Base-by-base conservation (phyloP, 1,139 yeast genomes). In the Blastobotrys malaysiensis region DNA sequence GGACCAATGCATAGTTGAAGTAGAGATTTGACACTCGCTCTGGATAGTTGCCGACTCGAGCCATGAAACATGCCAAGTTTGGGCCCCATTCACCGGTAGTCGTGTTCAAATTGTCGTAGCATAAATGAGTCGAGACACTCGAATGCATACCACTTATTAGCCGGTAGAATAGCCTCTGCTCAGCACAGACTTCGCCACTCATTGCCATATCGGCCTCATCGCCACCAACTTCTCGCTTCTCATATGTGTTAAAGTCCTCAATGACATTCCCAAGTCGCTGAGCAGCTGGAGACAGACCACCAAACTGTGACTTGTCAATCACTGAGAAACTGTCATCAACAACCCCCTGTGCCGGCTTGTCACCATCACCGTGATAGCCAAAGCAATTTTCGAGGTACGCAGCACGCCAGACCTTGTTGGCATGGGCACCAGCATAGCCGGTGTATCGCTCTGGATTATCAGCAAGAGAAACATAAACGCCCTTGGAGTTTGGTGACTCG, bases 391-490 rank as follows among this genome's bases (percentile, higher is more conserved):
- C 97, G 51, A 83, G 82, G 70, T 95, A 95, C 47, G 95, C 90
- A 57, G 95, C 89, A 49, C 84, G 77, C 99, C 99, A 95, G 52
- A 95, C 88, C 67, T 86, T 91, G 62, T 85, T 83, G 21, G 97
- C 89, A 66, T 93, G 97, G 53, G 84, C 81, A 36, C 99, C 99
- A 47, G 91, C 87, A 68, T 95, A 95, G 0, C 99, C 99, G 1
- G 99, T 95, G 72, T 88, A 95, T 65, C 99, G 78, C 71, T 95
- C 99, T 0, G 97, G 97, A 65, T 95, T 95, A 55, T 87, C 88
- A 22, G 85, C 77, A 56, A 95, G 78, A 65, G 91, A 89, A 24
- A 93, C 96, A 65, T 86, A 86, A 3, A 89, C 97, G 54, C 97
- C 84, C 45, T 67, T 68, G 9, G 67, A 63, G 6, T 66, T 68